phyloP scores from a whole-genome alignment of 345 rosid species.

The Eucalyptus polyanthemos region DNA sequence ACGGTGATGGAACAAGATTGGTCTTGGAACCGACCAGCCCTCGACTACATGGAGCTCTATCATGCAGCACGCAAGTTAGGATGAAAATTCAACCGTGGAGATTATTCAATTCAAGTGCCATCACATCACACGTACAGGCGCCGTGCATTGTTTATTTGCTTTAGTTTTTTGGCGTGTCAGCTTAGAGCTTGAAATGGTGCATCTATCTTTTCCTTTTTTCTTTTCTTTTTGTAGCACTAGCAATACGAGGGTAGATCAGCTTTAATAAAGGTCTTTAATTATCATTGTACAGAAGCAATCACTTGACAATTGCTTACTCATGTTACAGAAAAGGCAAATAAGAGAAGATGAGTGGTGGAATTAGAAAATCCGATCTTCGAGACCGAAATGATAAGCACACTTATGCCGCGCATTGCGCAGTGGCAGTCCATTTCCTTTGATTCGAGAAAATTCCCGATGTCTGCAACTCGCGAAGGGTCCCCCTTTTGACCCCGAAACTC shows the following conservation, averaged over 20 bases:
- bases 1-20: constrained; percentile 98
- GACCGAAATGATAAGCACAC: background rate
- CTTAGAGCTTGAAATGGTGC: background rate
- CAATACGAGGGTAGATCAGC: background rate
- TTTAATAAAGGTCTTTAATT: background rate
- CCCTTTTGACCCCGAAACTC: background rate
- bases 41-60: constrained; percentile 92
- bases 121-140: background rate
- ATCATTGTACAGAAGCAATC: background rate
- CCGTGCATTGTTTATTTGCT: background rate
- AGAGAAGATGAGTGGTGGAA: background rate
- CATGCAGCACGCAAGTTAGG: constrained; percentile 63
- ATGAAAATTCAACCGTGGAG: background rate
- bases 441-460: background rate
- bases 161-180: background rate
- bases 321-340: background rate
- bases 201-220: background rate
- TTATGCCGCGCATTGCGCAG: background rate
- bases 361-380: background rate
- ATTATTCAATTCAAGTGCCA: background rate
- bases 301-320: background rate
- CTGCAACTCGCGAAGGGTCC: background rate
- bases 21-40: constrained; percentile 99
- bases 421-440: background rate
- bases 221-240: background rate